These are phyloP conservation scores for Mortierella claussenii DNA, from an alignment of 192 early-diverging fungal genomes.

Conservation along the genomic window DNA sequence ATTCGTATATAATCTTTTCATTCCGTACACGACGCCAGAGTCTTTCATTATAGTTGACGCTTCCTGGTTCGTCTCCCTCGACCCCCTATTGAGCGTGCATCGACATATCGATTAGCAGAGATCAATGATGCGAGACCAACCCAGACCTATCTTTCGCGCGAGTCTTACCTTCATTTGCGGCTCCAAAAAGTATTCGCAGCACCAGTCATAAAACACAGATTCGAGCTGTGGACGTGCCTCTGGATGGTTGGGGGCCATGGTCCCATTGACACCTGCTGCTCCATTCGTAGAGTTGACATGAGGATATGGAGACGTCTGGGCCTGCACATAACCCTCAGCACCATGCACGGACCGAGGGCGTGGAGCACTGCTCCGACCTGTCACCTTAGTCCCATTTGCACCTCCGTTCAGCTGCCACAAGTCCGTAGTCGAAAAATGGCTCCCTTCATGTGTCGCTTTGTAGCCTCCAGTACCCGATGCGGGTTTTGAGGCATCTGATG, in stretches of 20 bases:
- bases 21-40: constrained; percentile 80
- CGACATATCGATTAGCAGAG: too few species aligned
- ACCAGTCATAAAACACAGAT: constrained; percentile 84
- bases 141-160: too few species aligned
- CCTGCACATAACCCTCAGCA: constrained; percentile 29
- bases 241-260: constrained; percentile 27
- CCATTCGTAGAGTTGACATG: constrained; percentile 5
- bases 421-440: constrained; percentile 3
- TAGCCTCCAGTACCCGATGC: neutral
- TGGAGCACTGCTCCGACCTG: constrained; percentile 9
- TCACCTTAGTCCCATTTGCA: constrained; percentile 15
- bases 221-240: constrained; percentile 61
- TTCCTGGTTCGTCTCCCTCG: constrained; percentile 85
- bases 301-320: constrained; percentile 19
- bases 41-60: constrained; percentile 76
- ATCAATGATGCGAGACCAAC: too few species aligned
- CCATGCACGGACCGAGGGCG: constrained; percentile 46
- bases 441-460: neutral
- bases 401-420: constrained; percentile 10
- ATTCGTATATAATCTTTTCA: constrained; percentile 66
- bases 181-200: constrained; percentile 88
- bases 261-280: constrained; percentile 20
- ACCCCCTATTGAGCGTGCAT: constrained; percentile 57
- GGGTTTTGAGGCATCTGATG: neutral
- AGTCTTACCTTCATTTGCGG: constrained; percentile 87